phyloP scores from a whole-genome alignment of 2,329 filamentous ascomycete species.

The Endocalyx cinctus region DNA sequence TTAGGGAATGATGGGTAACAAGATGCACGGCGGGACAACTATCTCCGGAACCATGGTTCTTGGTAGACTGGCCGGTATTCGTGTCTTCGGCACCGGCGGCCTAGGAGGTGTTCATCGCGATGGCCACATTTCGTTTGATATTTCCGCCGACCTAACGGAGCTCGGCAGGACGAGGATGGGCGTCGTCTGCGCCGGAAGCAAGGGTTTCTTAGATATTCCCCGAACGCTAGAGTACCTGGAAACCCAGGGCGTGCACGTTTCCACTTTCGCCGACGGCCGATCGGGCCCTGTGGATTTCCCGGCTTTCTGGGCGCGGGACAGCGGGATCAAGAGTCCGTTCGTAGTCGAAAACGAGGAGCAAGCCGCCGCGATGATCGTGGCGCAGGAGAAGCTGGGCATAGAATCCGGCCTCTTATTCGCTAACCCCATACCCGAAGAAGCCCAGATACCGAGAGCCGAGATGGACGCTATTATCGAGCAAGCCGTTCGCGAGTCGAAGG shows the following conservation, averaged over 20 bases:
- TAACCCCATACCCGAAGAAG: slow-evolving; percentile 74
- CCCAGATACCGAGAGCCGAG: slow-evolving; percentile 63
- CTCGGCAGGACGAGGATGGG: slow-evolving; percentile 84
- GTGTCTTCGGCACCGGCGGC: slow-evolving; percentile 90
- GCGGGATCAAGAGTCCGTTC: slow-evolving; percentile 73
- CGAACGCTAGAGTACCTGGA: slow-evolving; percentile 77
- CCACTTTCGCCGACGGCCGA: slow-evolving; percentile 83
- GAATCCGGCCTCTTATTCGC: slow-evolving; percentile 81
- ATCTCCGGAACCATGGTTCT: slow-evolving; percentile 91
- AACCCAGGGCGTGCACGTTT: slow-evolving; percentile 73
- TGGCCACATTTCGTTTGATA: slow-evolving; percentile 80
- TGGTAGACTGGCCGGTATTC: slow-evolving; percentile 80
- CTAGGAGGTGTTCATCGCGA: slow-evolving; percentile 92
- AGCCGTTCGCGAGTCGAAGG: slow-evolving; percentile 60
- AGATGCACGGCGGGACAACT: slow-evolving; percentile 84
- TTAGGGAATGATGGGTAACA: slow-evolving; percentile 60
- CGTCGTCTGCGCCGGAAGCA: slow-evolving; percentile 86
- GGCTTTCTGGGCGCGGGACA: slow-evolving; percentile 88
- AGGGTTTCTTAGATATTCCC: slow-evolving; percentile 91
- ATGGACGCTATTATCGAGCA: slow-evolving; percentile 67
- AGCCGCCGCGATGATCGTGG: slow-evolving; percentile 83
- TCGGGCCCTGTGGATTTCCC: slow-evolving; percentile 75
- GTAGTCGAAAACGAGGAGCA: slow-evolving; percentile 71
- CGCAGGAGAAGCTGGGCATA: slow-evolving; percentile 68
- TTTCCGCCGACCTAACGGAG: slow-evolving; percentile 93